Evolutionary conservation across 179 eudicot genomes (phyloP).

Genomic region (Heliamphora pulchella): DNA sequence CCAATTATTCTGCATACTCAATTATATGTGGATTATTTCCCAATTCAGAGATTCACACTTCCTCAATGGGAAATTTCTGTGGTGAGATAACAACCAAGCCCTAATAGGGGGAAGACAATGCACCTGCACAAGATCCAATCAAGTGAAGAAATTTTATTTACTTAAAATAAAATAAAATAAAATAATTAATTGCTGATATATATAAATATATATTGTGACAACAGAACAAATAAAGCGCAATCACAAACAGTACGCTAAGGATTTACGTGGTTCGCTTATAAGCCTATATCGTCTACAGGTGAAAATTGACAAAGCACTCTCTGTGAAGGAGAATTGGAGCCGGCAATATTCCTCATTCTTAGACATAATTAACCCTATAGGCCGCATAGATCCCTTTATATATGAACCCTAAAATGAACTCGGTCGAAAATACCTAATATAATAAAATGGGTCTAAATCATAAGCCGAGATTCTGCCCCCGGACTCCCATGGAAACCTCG

Average conservation of each 20-base stretch:
- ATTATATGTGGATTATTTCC: slow-evolving; percentile 2
- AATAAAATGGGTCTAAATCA: no score
- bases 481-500: no score
- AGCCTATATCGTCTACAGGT: no score
- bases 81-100: background rate
- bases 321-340: no score
- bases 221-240: background rate
- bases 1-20: slow-evolving; percentile 39
- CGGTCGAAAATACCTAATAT: no score
- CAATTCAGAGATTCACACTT: slow-evolving; percentile 7
- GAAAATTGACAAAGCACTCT: no score
- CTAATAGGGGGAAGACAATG: background rate
- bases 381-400: no score
- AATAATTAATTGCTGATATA: background rate
- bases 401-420: no score
- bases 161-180: background rate
- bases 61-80: background rate
- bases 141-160: background rate
- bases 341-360: no score
- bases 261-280: no score
- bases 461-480: no score
- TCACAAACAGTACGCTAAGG: background rate
- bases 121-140: slow-evolving; percentile 16
- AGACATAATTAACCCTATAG: no score
- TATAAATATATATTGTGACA: background rate